Evolutionary conservation across 257 asterid genomes (phyloP), one percentile per base, ranked within the genome.

Genomic region (Jaltomata sinuosa): DNA sequence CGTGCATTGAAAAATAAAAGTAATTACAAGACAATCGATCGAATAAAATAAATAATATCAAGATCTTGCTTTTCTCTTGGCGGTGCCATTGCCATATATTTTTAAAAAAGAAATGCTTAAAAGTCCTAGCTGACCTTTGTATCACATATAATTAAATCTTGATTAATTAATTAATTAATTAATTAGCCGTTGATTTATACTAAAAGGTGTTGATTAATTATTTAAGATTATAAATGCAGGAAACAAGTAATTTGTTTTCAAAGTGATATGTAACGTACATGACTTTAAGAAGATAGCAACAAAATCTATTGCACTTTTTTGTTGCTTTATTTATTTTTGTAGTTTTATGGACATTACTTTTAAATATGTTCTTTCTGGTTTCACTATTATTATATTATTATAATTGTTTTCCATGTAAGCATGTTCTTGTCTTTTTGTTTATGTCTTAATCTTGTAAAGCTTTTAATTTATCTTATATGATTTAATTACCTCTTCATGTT

Each of bases 221-320:
- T 29, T 21, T 76, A 76, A 76, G 1, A 76, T 76, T 76, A 45
- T 27, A 76, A 76, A 47, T 76, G 81, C 81, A 76, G 81, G 9
- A 76, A 76, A 47, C 81, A 76, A 76, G 81, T 76, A 47, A 76
- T 25, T 76, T 76, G 42, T 76, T 76, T 25, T 22, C 81, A 76
- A 76, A 76, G 81, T 76, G 81, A 47, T 47, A 27, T 25, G 81
- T 76, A 76, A 76, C 81, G 81, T 76, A 76, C 42, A 32, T 76
- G 81, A 76, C 81, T 47, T 47, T 27, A 47, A 47, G 61, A 76
- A 53, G 81, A 76, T 47, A 76, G 61, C 59, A 76, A 76, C 81
- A 76, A 76, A 32, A 76, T 47, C 9, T 47, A 76, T 67, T 34
- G 57, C 81, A 76, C 81, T 76, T 76, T n/a, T 74, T 76, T 76